These are phyloP conservation scores for Salvia sclarea DNA, from an alignment of 305 asterid species.

Conservation along the genomic window DNA sequence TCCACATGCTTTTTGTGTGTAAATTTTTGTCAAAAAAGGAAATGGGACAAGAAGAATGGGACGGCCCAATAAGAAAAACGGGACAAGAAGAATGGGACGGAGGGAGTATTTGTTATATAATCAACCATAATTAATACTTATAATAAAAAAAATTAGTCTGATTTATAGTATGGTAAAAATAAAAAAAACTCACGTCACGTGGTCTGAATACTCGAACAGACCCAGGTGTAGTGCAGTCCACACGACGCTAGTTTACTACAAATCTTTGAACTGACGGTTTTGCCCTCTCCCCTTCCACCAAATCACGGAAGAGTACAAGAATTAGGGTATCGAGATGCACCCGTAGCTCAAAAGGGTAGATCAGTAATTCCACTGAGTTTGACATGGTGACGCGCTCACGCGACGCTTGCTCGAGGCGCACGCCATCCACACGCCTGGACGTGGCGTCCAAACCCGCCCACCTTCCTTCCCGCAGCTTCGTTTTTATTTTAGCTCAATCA, in stretches of 20 bases:
- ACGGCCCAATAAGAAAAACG: no score
- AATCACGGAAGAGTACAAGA: not conserved
- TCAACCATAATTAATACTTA: no score
- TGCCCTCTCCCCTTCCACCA: constrained; percentile 5
- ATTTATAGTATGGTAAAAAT: no score
- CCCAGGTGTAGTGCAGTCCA: constrained; percentile 19
- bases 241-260: constrained; percentile 22
- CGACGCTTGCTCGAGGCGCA: constrained; percentile 30
- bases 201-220: constrained; percentile 28
- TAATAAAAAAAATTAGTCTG: no score
- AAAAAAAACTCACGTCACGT: no score
- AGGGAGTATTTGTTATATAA: no score
- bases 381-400: constrained; percentile 39
- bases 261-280: constrained; percentile 18
- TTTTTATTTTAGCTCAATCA: not conserved
- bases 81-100: no score
- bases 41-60: no score
- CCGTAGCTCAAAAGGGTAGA: not conserved
- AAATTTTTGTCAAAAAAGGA: no score
- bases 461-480: constrained; percentile 24
- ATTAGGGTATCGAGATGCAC: not conserved
- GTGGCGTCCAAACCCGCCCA: constrained; percentile 37
- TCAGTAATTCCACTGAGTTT: constrained; percentile 2
- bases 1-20: no score
- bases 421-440: constrained; percentile 60